Conservation (phyloP, 805 yeast species). For the Metschnikowia borealis region DNA sequence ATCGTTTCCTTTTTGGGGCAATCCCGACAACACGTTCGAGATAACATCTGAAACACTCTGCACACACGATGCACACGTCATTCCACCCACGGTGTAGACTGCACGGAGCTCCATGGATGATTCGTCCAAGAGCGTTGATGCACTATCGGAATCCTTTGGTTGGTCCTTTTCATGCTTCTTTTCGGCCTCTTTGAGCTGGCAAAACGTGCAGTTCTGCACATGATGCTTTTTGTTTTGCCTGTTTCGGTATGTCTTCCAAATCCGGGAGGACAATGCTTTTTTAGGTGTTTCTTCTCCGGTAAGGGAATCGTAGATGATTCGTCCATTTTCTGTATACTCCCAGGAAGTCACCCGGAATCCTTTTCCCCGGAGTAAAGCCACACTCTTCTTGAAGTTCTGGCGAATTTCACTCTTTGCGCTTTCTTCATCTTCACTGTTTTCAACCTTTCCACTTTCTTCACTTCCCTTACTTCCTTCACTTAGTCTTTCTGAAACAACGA, state of each 20-base stretch:
- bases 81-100: slow-evolving; percentile 47
- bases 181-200: slow-evolving; percentile 26
- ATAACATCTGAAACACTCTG: slow-evolving; percentile 29
- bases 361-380: slow-evolving; percentile 23
- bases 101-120: slow-evolving; percentile 37
- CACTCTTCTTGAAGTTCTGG: slow-evolving; percentile 10
- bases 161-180: background rate
- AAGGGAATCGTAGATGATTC: slow-evolving; percentile 7
- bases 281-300: background rate
- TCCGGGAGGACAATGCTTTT: background rate
- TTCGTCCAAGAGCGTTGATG: slow-evolving; percentile 4
- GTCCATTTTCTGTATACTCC: slow-evolving; percentile 26
- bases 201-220: slow-evolving; percentile 38
- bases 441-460: no score
- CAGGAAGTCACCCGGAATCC: slow-evolving; percentile 39
- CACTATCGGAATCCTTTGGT: background rate
- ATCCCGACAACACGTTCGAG: slow-evolving; percentile 18
- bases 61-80: slow-evolving; percentile 41
- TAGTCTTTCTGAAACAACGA: background rate
- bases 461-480: no score
- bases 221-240: slow-evolving; percentile 28
- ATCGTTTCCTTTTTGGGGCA: slow-evolving; percentile 14
- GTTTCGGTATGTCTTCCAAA: slow-evolving; percentile 18
- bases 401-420: background rate
- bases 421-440: no score